Evolutionary conservation across 179 eudicot species (phyloP), one percentile per base, ranked within the genome.

Genomic region (Heliamphora pulchella): DNA sequence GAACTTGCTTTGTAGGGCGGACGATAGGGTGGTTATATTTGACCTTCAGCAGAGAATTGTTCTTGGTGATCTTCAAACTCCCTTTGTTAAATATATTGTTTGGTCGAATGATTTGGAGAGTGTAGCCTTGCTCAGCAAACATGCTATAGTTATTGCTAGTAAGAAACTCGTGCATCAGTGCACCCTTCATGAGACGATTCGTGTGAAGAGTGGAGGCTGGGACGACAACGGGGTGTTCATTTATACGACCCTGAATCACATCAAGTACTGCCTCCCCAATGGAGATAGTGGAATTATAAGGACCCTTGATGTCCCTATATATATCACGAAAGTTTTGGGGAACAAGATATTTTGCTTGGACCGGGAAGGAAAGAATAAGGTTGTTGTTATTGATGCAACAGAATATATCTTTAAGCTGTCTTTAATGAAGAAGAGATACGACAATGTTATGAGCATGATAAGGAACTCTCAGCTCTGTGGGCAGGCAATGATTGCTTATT

Each of bases 401-500:
- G 98, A 94, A 81, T 94, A 90, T 81, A 78, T 86, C 75, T 94
- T 94, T 78, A 94, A 94, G 91, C 90, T 94, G 39, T 84, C 91
- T 43, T 84, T 94, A 75, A 61, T 91, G 89, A 89, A 82, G 80
- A 91, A 92, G 88, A 90, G 89, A 85, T 91, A 86, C 79, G 98
- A 94, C 78, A 93, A 90, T 80, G 98, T 94, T 43, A 94, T 94
- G 98, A 89, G 89, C 80, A 92, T 94, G 98, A 94, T 94, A 65
- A 88, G 84, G 82, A 92, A 90, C 74, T 92, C 95, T 31, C 92
- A 91, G 79, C 97, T 94, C 47, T 91, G 93, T 76, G 98, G 98
- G 51, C 98, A 94, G 82, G 98, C 98, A 82, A 89, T 94, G 97
- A 94, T 94, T 88, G 98, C 98, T 43, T 94, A 94, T 83, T 87